phyloP scores from a whole-genome alignment of 805 yeast genomes.

The Gaillardinia entomophila region DNA sequence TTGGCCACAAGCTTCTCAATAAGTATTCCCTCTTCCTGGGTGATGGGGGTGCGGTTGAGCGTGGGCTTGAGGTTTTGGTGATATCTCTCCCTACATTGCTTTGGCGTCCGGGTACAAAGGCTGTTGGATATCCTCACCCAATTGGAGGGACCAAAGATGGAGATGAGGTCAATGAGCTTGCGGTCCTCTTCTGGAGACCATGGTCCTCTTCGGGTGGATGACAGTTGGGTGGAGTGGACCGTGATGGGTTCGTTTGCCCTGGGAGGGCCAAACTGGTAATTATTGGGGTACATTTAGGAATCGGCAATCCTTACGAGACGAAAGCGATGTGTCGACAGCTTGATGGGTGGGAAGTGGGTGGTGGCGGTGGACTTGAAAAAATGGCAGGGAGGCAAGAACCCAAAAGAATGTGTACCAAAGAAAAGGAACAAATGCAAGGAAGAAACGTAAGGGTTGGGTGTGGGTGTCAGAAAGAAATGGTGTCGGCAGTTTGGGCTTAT shows the following conservation, averaged over 20 bases:
- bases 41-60: constrained; percentile 74
- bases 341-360: no score
- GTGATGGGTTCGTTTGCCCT: constrained; percentile 4
- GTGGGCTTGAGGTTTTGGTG: constrained; percentile 88
- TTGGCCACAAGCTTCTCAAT: constrained; percentile 74
- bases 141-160: constrained; percentile 70
- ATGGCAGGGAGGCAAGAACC: no score
- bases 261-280: background rate
- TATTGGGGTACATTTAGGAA: background rate
- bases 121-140: constrained; percentile 83
- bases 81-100: constrained; percentile 86
- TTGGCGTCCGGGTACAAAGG: constrained; percentile 75
- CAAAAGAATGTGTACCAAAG: no score
- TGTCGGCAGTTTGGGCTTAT: no score
- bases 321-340: no score
- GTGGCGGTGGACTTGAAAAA: no score
- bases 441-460: no score
- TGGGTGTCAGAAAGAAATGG: no score
- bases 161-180: constrained; percentile 61
- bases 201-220: constrained; percentile 59
- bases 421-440: no score
- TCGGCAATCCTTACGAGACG: no score
- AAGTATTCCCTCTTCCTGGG: constrained; percentile 75
- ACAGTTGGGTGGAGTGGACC: constrained; percentile 6
- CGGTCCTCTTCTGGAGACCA: constrained; percentile 88